Conservation (phyloP, 805 yeast genomes). For the Candida vartiovaarae region DNA sequence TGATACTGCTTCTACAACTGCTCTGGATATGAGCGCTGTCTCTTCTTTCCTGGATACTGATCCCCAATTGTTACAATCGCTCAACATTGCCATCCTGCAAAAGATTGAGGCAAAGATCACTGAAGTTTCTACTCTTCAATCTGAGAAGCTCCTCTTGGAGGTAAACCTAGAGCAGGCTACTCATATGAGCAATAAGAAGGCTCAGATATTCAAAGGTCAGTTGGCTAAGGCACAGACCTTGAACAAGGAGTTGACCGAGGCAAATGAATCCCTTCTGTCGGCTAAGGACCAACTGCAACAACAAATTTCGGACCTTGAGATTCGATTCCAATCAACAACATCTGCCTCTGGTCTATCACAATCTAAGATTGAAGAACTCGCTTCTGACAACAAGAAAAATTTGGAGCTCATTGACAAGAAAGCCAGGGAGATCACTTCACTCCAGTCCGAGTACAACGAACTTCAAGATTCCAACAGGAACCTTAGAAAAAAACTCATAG, state of each 20-base stretch:
- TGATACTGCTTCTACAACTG: neutral
- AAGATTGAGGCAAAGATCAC: conserved; percentile 26
- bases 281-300: conserved; percentile 18
- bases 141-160: conserved; percentile 30
- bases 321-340: conserved; percentile 2
- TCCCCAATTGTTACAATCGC: conserved; percentile 12
- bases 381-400: conserved; percentile 24
- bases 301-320: conserved; percentile 13
- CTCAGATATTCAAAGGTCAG: conserved; percentile 27
- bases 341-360: conserved; percentile 5
- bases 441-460: conserved; percentile 32
- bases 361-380: conserved; percentile 10
- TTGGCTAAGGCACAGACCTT: conserved; percentile 19
- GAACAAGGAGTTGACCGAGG: conserved; percentile 18
- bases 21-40: conserved; percentile 12
- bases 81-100: conserved; percentile 19
- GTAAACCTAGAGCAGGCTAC: conserved; percentile 35
- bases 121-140: conserved; percentile 30
- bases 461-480: conserved; percentile 29
- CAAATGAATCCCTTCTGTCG: conserved; percentile 16
- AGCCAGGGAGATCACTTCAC: conserved; percentile 28
- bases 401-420: conserved; percentile 30
- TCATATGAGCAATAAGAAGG: conserved; percentile 27
- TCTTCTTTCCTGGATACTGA: conserved; percentile 31
- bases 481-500: conserved; percentile 34